Evolutionary conservation across 2,329 filamentous ascomycete genomes (phyloP), one percentile per base, ranked within the genome.

Genomic region (Paraphoma chrysanthemicola): DNA sequence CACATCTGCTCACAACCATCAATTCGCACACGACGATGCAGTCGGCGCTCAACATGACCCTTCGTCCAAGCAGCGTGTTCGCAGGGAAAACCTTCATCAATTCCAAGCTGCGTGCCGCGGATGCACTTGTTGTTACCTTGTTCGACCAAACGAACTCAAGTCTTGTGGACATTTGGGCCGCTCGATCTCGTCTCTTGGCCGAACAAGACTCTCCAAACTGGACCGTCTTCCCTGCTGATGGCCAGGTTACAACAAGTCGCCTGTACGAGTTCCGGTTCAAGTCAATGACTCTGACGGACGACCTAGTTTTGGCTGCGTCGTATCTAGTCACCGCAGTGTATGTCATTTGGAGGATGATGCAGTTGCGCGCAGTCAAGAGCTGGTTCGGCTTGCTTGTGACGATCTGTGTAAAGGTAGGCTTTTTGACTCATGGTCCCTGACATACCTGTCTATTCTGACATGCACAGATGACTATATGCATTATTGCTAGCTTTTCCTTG

Each of bases 231-330:
- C 88, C 89, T 1, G 69, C 80, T 1, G 81, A 87, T 61, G 87
- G 86, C 8, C 78, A 77, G 17, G 80, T 83, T 33, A 78, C 78
- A 23, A 76, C 78, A 28, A 89, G 83, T 63, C 86, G 88, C 53
- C 80, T 92, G 1, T 93, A 92, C 70, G 89, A 93, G 73, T 93
- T 93, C 70, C 89, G 89, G 57, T 92, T 92, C 69, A 87, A 86
- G 30, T 90, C 90, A 7, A 86, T 93, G 67, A 91, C 90, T 12
- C 74, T 83, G 14, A 81, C 83, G 55, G 91, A 93, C 71, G 85
- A 87, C 48, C 67, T 87, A 23, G 79, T 88, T 39, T 80, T 94
- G 16, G 83, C 83, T 2, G 71, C 87, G 8, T 89, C 89, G 1
- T 93, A 94, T 71, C 76, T 81, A 10, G 75, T 89, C 29, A 87